These are phyloP conservation scores for Platanthera zijinensis DNA, from an alignment of 106 monocot species.

Conservation along the genomic window DNA sequence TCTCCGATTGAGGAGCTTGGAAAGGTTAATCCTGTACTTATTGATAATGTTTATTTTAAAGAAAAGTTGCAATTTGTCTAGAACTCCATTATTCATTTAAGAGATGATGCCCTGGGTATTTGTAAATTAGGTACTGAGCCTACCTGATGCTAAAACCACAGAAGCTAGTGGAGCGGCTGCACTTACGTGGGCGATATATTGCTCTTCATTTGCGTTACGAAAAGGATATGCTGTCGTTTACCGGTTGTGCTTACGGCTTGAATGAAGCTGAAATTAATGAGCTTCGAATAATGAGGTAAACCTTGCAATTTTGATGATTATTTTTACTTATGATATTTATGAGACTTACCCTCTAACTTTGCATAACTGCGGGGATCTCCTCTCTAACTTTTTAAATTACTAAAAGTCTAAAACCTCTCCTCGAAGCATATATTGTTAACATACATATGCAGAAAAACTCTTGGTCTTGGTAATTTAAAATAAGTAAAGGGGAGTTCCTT, in stretches of 20 bases:
- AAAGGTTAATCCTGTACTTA: conserved; percentile 36
- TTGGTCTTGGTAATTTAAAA: too few species aligned
- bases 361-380: too few species aligned
- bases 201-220: conserved; percentile 92
- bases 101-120: conserved; percentile 41
- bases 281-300: conserved; percentile 65
- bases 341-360: too few species aligned
- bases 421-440: too few species aligned
- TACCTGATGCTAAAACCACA: conserved; percentile 72
- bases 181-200: conserved; percentile 61
- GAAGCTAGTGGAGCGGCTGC: conserved; percentile 87
- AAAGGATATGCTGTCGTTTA: conserved; percentile 96
- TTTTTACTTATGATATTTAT: background rate
- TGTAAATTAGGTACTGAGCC: conserved; percentile 94
- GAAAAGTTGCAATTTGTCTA: background rate
- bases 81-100: conserved; percentile 36
- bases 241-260: conserved; percentile 84
- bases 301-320: background rate
- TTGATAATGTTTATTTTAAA: background rate
- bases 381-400: too few species aligned
- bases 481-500: too few species aligned
- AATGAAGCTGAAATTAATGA: conserved; percentile 70
- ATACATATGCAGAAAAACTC: too few species aligned
- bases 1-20: conserved; percentile 75
- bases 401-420: too few species aligned